Conservation (phyloP, 257 asterid species). For the Agastache rugosa region DNA sequence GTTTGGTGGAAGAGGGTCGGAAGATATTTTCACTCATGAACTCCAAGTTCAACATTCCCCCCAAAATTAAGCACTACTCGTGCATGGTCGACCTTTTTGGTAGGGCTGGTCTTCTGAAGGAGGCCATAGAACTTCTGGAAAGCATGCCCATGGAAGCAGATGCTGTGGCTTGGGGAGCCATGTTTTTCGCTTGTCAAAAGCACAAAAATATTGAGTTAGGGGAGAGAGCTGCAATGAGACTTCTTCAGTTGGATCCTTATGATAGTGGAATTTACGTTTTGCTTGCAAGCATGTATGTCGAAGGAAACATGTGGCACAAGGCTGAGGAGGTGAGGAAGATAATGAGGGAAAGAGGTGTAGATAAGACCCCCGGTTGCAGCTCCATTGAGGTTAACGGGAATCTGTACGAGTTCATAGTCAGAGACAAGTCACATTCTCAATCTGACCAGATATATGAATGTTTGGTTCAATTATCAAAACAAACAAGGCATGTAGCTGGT, state of each 20-base stretch:
- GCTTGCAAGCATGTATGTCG: constrained; percentile 77
- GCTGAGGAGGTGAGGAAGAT: constrained; percentile 71
- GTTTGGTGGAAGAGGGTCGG: constrained; percentile 76
- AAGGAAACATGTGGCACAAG: constrained; percentile 62
- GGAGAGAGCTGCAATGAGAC: constrained; percentile 72
- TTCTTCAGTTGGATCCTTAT: constrained; percentile 71
- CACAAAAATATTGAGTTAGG: constrained; percentile 73
- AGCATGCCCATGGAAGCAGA: constrained; percentile 75
- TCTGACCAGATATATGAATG: constrained; percentile 55
- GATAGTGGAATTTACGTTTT: constrained; percentile 80
- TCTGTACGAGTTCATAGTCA: constrained; percentile 64
- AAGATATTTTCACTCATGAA: constrained; percentile 62
- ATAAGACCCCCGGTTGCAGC: constrained; percentile 89
- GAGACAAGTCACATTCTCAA: constrained; percentile 65
- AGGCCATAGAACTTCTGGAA: constrained; percentile 64
- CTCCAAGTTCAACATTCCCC: constrained; percentile 49
- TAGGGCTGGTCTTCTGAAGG: constrained; percentile 69
- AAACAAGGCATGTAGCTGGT: constrained; percentile 47
- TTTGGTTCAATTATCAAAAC: constrained; percentile 54
- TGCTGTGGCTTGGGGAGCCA: constrained; percentile 82
- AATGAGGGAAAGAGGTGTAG: constrained; percentile 79
- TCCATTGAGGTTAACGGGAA: constrained; percentile 76
- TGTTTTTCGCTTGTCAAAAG: constrained; percentile 71
- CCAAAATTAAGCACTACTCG: constrained; percentile 69
- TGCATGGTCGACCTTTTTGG: constrained; percentile 89